These are phyloP conservation scores for Aureobasidium sp. DNA, from an alignment of 2,329 filamentous ascomycete genomes.

Conservation along the genomic window DNA sequence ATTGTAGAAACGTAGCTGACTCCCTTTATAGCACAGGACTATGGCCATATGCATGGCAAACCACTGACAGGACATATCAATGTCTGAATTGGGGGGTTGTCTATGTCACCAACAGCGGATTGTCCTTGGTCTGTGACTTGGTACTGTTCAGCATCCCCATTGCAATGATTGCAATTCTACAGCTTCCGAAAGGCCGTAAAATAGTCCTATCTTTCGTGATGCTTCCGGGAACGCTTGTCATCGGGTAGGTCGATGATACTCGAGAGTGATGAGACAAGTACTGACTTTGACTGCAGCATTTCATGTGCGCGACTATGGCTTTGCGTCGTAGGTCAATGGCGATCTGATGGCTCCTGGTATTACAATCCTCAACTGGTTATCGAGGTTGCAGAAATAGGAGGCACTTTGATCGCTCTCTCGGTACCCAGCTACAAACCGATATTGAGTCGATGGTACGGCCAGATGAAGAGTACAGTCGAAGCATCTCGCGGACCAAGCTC, in stretches of 20 bases:
- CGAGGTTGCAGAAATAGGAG: slow-evolving; percentile 46
- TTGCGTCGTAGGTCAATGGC: slow-evolving; percentile 42
- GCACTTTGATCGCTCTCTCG: slow-evolving; percentile 46
- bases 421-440: slow-evolving; percentile 45
- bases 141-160: slow-evolving; percentile 46
- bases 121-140: slow-evolving; percentile 46
- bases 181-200: slow-evolving; percentile 40
- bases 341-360: slow-evolving; percentile 42
- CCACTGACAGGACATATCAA: slow-evolving; percentile 33
- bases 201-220: slow-evolving; percentile 44
- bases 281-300: slow-evolving; percentile 26
- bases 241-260: slow-evolving; percentile 25
- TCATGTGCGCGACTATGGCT: slow-evolving; percentile 43
- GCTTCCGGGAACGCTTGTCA: slow-evolving; percentile 44
- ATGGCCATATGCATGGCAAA: slow-evolving; percentile 48
- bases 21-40: slow-evolving; percentile 32
- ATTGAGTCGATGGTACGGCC: slow-evolving; percentile 15
- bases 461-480: slow-evolving; percentile 7
- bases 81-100: slow-evolving; percentile 48
- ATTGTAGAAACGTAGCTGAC: background rate
- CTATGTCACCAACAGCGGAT: slow-evolving; percentile 45
- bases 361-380: slow-evolving; percentile 47
- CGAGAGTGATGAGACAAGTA: background rate
- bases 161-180: slow-evolving; percentile 41
- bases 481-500: background rate